phyloP scores from a whole-genome alignment of 2,329 filamentous ascomycete genomes.

The Pseudogymnoascus destructans region DNA sequence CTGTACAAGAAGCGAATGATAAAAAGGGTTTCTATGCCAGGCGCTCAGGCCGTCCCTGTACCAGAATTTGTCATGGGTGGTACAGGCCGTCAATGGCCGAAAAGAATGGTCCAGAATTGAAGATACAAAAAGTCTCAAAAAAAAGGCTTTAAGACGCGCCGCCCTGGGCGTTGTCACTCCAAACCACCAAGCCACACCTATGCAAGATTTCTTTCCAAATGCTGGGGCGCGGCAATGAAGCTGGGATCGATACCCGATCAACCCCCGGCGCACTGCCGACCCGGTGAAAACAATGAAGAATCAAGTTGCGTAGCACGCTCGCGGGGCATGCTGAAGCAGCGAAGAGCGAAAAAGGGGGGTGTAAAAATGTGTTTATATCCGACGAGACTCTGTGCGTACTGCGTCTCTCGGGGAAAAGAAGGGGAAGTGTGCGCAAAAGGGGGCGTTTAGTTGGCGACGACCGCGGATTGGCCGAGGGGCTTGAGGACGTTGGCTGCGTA shows the following conservation, averaged over 20 bases:
- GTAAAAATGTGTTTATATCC: not conserved
- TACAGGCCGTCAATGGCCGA: not conserved
- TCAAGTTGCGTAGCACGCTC: not conserved
- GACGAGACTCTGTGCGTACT: not conserved
- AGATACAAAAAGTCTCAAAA: not conserved
- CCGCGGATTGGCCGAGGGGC: slow-evolving; percentile 29
- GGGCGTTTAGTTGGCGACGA: slow-evolving; percentile 19
- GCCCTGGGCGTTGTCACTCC: not conserved
- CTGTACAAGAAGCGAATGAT: not conserved
- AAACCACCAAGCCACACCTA: not conserved
- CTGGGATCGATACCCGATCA: not conserved
- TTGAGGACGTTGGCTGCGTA: slow-evolving; percentile 39
- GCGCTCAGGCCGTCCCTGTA: not conserved
- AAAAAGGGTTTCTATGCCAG: not conserved
- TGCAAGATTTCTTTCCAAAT: not conserved
- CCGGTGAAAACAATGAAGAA: not conserved
- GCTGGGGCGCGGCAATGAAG: not conserved
- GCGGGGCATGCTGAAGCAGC: not conserved
- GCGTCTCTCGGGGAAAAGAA: not conserved
- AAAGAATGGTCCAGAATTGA: not conserved
- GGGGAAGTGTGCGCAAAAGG: not conserved
- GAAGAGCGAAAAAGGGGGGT: slow-evolving; percentile 1
- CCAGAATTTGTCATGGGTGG: no score
- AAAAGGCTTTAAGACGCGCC: not conserved
- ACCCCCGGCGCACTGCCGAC: not conserved